Evolutionary conservation across 2,329 filamentous ascomycete species (phyloP), one percentile per base, ranked within the genome.

Genomic region (Colletotrichum nymphaeae): DNA sequence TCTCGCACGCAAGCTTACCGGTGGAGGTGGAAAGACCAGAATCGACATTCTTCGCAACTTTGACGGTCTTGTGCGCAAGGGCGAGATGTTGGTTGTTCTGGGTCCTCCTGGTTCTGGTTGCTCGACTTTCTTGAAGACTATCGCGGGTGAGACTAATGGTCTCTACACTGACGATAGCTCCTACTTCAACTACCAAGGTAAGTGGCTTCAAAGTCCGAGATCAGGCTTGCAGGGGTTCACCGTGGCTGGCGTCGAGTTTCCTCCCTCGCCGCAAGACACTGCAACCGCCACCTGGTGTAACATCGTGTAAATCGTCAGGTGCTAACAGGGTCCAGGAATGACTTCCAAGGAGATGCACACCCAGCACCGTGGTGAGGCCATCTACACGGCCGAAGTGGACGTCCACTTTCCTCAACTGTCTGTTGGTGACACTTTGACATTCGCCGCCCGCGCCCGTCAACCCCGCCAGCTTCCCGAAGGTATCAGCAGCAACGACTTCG

Each of bases 331-430:
- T n/a, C 71, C 73, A 88, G 90, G 92, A 76, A 88, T 94, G 78
- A 85, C 89, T 3, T 88, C 93, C 69, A 84, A 93, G 78, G 89
- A 94, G 79, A 96, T 97, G 93, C 90, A 93, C 83, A 90, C 89
- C 12, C 86, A 89, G 74, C 95, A 96, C 84, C 92, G 93, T 32
- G 94, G 94, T 76, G 94, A 97, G 83, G 93, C 93, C 74, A 95
- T 97, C 80, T 97, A 97, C 83, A 95, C 93, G 0, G 93, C 93
- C 72, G 94, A 97, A 81, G 92, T 94, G 46, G 95, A 97, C 80
- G 92, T 93, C 5, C 93, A 95, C 82, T 95, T 95, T 79, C 93
- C 93, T 14, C 89, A 92, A 83, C 83, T 97, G 77, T 92, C 90
- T 1, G 94, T 96, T 56, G 93, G 93, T 64, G 93, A 96, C 78